Conservation (phyloP, 2,329 filamentous ascomycete genomes). For the Cladosporium sp. region DNA sequence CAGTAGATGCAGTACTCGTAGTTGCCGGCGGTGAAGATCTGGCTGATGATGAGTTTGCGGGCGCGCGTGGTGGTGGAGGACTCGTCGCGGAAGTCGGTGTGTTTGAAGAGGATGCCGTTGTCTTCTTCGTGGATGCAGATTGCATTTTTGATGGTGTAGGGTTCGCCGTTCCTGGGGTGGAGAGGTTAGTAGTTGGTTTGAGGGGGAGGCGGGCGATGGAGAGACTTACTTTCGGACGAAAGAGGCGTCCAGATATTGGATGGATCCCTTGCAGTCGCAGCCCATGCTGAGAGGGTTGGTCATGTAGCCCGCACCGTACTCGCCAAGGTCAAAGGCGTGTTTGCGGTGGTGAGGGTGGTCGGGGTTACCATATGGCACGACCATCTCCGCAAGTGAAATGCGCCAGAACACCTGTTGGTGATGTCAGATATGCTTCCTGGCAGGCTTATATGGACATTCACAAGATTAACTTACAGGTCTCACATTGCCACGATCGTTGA, state of each 20-base stretch:
- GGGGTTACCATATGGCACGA: constrained; percentile 80
- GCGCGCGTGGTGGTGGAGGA: constrained; percentile 80
- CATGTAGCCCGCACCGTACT: constrained; percentile 52
- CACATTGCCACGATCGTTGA: constrained; percentile 73
- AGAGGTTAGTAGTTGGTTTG: not conserved
- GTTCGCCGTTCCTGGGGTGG: constrained; percentile 39
- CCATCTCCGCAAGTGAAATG: constrained; percentile 85
- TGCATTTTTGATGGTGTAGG: constrained; percentile 81
- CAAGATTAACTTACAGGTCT: constrained; percentile 51
- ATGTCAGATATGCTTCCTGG: not conserved
- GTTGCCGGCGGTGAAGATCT: constrained; percentile 89
- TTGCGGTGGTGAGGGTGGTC: constrained; percentile 79
- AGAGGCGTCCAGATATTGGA: constrained; percentile 76
- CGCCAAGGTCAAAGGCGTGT: constrained; percentile 78
- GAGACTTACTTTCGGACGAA: constrained; percentile 58
- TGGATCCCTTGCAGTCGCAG: constrained; percentile 82
- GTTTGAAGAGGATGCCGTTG: constrained; percentile 81
- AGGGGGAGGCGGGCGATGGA: not conserved
- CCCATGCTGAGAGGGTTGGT: constrained; percentile 59
- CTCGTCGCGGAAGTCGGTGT: constrained; percentile 81
- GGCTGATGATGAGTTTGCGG: constrained; percentile 79
- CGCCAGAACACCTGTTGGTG: constrained; percentile 73
- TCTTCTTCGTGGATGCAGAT: constrained; percentile 93
- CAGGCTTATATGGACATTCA: not conserved
- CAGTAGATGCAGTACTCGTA: constrained; percentile 86